These are phyloP conservation scores for Sedum album DNA, from an alignment of 164 flowering plant genomes.

Conservation along the genomic window DNA sequence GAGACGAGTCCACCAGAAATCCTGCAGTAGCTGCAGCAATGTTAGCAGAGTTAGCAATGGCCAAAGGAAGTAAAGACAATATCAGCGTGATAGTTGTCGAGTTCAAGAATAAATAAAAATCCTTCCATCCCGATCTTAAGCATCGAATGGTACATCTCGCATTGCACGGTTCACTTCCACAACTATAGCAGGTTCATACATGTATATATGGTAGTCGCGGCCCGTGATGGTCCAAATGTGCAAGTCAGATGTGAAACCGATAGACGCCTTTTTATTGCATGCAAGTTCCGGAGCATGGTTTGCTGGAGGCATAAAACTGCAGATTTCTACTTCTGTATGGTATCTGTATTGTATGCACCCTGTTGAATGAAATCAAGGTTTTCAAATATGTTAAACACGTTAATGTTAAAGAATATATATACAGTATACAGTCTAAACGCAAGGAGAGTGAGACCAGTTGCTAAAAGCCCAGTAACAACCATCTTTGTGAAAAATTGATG, in stretches of 20 bases:
- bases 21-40: slow-evolving; percentile 40
- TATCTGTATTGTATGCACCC: no score
- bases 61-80: slow-evolving; percentile 49
- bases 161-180: background rate
- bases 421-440: no score
- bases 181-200: background rate
- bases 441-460: no score
- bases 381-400: no score
- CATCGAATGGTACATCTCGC: background rate
- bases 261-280: background rate
- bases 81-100: slow-evolving; percentile 43
- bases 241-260: background rate
- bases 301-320: background rate
- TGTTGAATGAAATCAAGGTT: background rate
- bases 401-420: no score
- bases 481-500: no score
- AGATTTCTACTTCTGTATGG: no score
- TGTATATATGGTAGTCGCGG: background rate
- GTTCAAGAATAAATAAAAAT: slow-evolving; percentile 16
- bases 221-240: background rate
- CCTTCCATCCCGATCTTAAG: background rate
- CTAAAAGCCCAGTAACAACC: no score
- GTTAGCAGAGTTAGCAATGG: slow-evolving; percentile 40
- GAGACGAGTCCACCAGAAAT: slow-evolving; percentile 9
- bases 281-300: background rate